phyloP scores from a whole-genome alignment of 2,329 filamentous ascomycete species.

The Monosporascus sp. region DNA sequence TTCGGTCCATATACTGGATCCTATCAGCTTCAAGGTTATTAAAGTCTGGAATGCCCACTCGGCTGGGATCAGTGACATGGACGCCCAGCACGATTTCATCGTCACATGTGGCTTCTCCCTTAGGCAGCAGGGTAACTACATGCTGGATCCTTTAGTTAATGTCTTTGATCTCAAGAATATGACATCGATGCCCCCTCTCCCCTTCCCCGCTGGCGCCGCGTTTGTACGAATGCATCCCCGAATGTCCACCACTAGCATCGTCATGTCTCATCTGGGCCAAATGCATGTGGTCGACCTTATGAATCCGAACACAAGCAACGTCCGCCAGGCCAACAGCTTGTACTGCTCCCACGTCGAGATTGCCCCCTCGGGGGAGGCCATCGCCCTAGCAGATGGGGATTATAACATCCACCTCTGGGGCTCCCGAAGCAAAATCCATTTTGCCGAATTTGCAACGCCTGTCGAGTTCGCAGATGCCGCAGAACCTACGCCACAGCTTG shows the following conservation, averaged over 20 bases:
- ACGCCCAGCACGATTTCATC: conserved; percentile 89
- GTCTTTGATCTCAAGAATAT: conserved; percentile 94
- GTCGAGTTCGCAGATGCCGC: conserved; percentile 70
- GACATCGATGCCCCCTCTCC: conserved; percentile 80
- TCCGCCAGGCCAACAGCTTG: conserved; percentile 75
- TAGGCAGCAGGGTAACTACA: conserved; percentile 70
- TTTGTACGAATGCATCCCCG: conserved; percentile 96
- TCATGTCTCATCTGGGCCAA: conserved; percentile 86
- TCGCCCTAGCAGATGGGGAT: conserved; percentile 75
- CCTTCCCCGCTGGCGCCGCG: conserved; percentile 86
- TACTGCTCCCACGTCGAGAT: conserved; percentile 79
- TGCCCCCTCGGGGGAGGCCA: conserved; percentile 79
- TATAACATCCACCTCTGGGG: conserved; percentile 83
- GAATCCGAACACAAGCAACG: conserved; percentile 83
- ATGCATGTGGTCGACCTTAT: conserved; percentile 94
- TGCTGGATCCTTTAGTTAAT: conserved; percentile 88
- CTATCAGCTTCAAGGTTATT: conserved; percentile 68
- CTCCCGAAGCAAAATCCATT: conserved; percentile 77
- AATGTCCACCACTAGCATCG: conserved; percentile 90
- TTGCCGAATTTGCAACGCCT: conserved; percentile 74
- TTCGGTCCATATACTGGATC: conserved; percentile 79
- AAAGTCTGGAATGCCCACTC: conserved; percentile 90
- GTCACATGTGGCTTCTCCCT: conserved; percentile 92
- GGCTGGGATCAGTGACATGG: conserved; percentile 90
- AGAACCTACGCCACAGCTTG: conserved; percentile 51